A percentile compares a stretch with the other conserved stretches of the same genome.
These are phyloP conservation scores for Cyberlindnera americana DNA, from an alignment of 805 yeast genomes.

Conservation along the genomic window DNA sequence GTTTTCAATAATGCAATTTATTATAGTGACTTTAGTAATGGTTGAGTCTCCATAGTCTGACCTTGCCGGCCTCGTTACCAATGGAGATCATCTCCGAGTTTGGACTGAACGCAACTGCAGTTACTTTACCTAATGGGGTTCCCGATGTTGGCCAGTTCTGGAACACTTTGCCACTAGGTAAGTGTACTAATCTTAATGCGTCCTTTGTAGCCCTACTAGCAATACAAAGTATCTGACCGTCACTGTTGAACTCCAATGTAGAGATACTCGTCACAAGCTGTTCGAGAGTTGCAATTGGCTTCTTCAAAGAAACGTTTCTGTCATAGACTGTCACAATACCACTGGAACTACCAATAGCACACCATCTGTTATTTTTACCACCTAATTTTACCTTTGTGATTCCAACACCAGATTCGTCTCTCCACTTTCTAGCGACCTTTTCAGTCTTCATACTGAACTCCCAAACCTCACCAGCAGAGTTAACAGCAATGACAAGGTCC, in stretches of 20 bases:
- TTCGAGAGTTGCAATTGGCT: conserved; percentile 65
- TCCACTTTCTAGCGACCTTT: conserved; percentile 65
- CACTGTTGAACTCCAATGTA: conserved; percentile 67
- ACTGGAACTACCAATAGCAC: conserved; percentile 83
- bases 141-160: conserved; percentile 97
- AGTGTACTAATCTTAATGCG: conserved; percentile 79
- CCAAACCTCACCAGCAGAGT: conserved; percentile 83
- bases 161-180: conserved; percentile 83
- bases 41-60: conserved; percentile 82
- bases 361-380: conserved; percentile 66
- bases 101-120: conserved; percentile 75
- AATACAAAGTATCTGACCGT: conserved; percentile 84
- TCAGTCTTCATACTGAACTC: conserved; percentile 61
- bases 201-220: conserved; percentile 85
- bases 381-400: conserved; percentile 75
- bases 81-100: conserved; percentile 78
- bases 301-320: conserved; percentile 36
- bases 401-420: conserved; percentile 81
- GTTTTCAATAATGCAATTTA: neutral
- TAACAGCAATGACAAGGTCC: conserved; percentile 53
- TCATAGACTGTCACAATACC: conserved; percentile 92
- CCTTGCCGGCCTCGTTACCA: conserved; percentile 89
- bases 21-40: conserved; percentile 53
- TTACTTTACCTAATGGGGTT: conserved; percentile 94
- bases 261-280: conserved; percentile 82